These are phyloP conservation scores for Colletotrichum sp. DNA, from an alignment of 2,329 filamentous ascomycete species.

Conservation along the genomic window DNA sequence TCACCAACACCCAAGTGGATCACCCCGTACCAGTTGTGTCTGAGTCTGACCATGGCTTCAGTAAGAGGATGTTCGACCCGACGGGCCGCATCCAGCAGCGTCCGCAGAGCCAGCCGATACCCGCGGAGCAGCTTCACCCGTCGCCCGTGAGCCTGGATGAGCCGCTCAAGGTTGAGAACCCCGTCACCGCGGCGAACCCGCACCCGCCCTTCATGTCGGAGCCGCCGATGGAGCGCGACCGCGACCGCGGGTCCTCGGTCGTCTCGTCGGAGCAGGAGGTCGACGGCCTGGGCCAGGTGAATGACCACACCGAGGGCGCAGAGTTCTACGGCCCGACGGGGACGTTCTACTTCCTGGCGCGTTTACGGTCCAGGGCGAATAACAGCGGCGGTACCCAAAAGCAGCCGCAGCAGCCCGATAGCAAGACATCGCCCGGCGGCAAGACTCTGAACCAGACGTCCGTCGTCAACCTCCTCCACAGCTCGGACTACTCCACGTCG, in stretches of 20 bases:
- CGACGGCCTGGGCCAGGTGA: constrained; percentile 16
- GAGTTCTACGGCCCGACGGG: constrained; percentile 22
- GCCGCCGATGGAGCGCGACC: background rate
- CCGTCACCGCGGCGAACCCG: background rate
- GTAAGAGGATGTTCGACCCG: background rate
- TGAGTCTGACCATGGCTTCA: background rate
- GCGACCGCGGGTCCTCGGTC: background rate
- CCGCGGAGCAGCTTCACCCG: background rate
- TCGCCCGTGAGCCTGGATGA: constrained; percentile 13
- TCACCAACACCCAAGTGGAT: background rate
- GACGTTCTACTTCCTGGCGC: constrained; percentile 19
- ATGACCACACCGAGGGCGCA: constrained; percentile 20
- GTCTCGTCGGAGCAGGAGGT: constrained; percentile 15
- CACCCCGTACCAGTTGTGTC: no score
- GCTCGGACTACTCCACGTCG: constrained; percentile 22
- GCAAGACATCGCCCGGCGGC: background rate
- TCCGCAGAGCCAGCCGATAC: background rate
- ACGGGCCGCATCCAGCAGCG: background rate
- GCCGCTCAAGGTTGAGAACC: constrained; percentile 1
- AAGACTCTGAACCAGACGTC: constrained; percentile 12
- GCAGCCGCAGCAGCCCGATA: background rate
- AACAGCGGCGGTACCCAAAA: background rate
- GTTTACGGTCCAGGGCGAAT: constrained; percentile 16
- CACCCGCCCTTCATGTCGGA: background rate
- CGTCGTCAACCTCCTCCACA: constrained; percentile 24